A percentile compares a stretch with the other conserved stretches of the same genome.
phyloP scores from a whole-genome alignment of 1,284 basidiomycete genomes.

The Puccinia hordei region DNA sequence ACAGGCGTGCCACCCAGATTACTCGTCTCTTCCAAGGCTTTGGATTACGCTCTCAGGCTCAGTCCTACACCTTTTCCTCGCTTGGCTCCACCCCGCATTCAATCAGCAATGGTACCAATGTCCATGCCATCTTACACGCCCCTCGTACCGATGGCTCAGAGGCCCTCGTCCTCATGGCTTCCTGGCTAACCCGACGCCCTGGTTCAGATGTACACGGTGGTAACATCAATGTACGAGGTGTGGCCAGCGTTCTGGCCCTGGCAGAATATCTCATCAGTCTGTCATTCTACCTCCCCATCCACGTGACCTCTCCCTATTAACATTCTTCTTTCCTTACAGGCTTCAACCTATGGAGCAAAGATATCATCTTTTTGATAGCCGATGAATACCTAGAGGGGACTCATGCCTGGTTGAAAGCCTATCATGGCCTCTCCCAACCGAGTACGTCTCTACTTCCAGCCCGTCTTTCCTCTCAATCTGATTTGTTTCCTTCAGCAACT shows the following conservation, averaged over 20 bases:
- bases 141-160: constrained; percentile 86
- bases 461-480: background rate
- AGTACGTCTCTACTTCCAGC: background rate
- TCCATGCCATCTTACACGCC: constrained; percentile 77
- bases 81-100: background rate
- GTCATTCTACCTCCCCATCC: constrained; percentile 53
- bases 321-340: constrained; percentile 63
- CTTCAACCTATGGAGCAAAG: constrained; percentile 89
- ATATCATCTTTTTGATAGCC: constrained; percentile 84
- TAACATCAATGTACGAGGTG: constrained; percentile 78
- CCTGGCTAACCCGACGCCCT: constrained; percentile 70
- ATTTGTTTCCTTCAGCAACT: background rate
- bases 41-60: constrained; percentile 71
- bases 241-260: constrained; percentile 78
- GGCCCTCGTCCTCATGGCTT: constrained; percentile 83
- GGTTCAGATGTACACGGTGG: constrained; percentile 59
- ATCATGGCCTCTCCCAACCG: constrained; percentile 71
- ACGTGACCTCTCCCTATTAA: constrained; percentile 19
- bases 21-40: constrained; percentile 68
- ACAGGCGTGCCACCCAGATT: constrained; percentile 69
- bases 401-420: constrained; percentile 83
- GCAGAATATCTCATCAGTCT: constrained; percentile 79
- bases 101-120: constrained; percentile 70
- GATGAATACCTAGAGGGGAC: constrained; percentile 88
- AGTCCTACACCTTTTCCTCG: constrained; percentile 67